Base-by-base conservation (phyloP, 495 filamentous ascomycete genomes). In the Clohesyomyces aquaticus region DNA sequence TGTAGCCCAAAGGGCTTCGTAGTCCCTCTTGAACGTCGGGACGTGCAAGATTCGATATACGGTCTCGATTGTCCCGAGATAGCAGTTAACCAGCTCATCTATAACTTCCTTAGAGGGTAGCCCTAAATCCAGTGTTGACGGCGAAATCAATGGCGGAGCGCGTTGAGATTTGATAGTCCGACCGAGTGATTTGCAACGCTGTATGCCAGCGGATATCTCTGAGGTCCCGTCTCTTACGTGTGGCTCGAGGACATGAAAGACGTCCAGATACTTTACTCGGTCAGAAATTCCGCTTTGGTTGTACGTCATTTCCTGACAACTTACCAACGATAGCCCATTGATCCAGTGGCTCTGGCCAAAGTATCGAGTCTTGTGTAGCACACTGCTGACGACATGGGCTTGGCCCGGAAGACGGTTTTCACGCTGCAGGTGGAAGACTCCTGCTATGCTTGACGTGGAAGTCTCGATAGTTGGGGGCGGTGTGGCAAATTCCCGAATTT, bases 321-420 rank as follows among this genome's bases (percentile, higher is more conserved):
- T 56, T 75, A 83, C 82, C 48, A 78, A 49, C 18, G 66, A 49
- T 11, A 77, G 59, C 0, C 74, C 75, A 60, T 75, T 79, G 60
- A 82, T 79, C 83, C 81, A 82, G 65, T 83, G 82, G 53, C 80
- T 85, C 53, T 81, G 82, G 0, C 83, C 84, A 66, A 84, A 82
- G 3, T 81, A 45, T 0, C 83, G 77, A 0, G 74, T 76, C 70
- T 85, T 85, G 61, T 84, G 81, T n/a, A 75, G 74, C 32, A 84
- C 74, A 2, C 75, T 73, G 22, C 59, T 67, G 1, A 81, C 74
- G 0, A 68, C 55, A 14, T 70, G 67, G 21, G 59, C 29, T 19
- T 74, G 67, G 26, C 71, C 71, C 27, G 61, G 61, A 0, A 59
- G 18, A 0, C 47, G 35, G 10, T 48, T 72, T 55, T 76, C 75